Percentiles rank a stretch among this genome's conserved stretches.
Evolutionary conservation across 148 eudicot species (phyloP).

Genomic region (Chenopodium album): DNA sequence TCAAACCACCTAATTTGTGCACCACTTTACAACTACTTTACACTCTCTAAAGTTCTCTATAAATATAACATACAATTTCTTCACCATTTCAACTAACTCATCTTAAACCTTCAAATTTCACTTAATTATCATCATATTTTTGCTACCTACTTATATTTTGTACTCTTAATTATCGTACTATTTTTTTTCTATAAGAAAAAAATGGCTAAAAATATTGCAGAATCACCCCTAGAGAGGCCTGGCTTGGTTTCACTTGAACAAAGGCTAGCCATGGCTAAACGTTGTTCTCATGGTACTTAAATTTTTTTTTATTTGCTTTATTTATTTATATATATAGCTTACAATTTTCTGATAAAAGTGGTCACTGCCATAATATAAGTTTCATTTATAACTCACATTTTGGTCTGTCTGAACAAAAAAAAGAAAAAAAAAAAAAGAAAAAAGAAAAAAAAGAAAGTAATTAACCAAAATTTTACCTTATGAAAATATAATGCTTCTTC

Average conservation of each 20-base stretch:
- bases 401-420: too few species aligned
- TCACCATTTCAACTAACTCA: not conserved
- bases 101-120: constrained; percentile 7
- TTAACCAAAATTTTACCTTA: too few species aligned
- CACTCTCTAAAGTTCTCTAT: constrained; percentile 1
- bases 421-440: too few species aligned
- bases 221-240: constrained; percentile 49
- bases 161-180: not conserved
- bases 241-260: constrained; percentile 59
- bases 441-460: too few species aligned
- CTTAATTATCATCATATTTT: not conserved
- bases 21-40: not conserved
- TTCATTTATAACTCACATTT: too few species aligned
- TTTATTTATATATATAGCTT: not conserved
- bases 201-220: constrained; percentile 54
- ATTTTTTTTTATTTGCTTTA: not conserved
- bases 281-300: constrained; percentile 67
- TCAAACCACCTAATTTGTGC: constrained; percentile 20
- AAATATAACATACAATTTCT: constrained; percentile 9
- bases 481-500: too few species aligned
- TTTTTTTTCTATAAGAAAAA: too few species aligned
- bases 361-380: too few species aligned
- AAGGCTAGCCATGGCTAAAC: constrained; percentile 82
- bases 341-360: not conserved
- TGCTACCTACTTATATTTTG: too few species aligned